A percentile compares a stretch with the other conserved stretches of the same genome.
Conservation (phyloP, 176 grass and related monocot species). For the Bromus sterilis region DNA sequence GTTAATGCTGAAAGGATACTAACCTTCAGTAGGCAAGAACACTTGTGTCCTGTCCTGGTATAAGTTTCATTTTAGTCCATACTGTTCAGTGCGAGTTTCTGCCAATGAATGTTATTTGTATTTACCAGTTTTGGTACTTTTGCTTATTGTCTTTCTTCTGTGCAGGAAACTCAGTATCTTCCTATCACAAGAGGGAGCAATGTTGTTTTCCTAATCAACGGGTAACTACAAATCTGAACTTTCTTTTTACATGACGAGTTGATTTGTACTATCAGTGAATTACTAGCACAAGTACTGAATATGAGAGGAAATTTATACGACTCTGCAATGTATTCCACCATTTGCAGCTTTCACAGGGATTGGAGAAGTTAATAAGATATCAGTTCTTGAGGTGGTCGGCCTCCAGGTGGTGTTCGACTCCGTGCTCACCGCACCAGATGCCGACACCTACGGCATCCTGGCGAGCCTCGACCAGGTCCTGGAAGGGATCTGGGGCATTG, state of each 20-base stretch:
- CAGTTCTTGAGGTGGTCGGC: no score
- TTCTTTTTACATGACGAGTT: background rate
- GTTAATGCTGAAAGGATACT: background rate
- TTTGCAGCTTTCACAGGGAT: background rate
- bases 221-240: slow-evolving; percentile 47
- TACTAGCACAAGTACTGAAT: background rate
- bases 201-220: slow-evolving; percentile 93
- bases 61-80: background rate
- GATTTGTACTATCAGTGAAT: slow-evolving; percentile 1
- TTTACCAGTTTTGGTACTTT: background rate
- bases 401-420: no score
- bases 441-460: no score
- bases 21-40: background rate
- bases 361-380: no score
- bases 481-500: no score
- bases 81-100: background rate
- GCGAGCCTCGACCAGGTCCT: no score
- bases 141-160: slow-evolving; percentile 13
- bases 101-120: slow-evolving; percentile 5
- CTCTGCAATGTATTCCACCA: background rate
- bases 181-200: slow-evolving; percentile 93
- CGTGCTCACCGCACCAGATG: no score
- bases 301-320: background rate
- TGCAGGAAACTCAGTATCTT: slow-evolving; percentile 97
- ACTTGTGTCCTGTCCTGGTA: background rate